Conservation (phyloP, 2,329 filamentous ascomycete genomes). For the Colletotrichum tropicicola region DNA sequence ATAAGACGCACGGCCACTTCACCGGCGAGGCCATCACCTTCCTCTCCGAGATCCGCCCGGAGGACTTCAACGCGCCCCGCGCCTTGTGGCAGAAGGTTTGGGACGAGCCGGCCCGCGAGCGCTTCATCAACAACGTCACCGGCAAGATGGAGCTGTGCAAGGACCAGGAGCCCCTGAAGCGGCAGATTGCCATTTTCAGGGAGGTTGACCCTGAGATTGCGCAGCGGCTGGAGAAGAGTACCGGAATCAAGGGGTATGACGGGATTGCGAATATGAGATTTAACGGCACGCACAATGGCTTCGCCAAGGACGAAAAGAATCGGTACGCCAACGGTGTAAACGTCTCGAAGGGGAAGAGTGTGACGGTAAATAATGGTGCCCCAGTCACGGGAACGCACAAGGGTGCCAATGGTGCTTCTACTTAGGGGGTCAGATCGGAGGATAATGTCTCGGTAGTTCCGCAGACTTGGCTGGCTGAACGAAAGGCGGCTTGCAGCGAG, state of each 20-base stretch:
- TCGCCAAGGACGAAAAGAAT: constrained; percentile 57
- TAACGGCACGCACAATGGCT: constrained; percentile 70
- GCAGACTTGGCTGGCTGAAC: neutral
- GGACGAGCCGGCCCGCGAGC: constrained; percentile 63
- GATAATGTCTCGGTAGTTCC: too few relatives aligned
- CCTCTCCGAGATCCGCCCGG: constrained; percentile 46
- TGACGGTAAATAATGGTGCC: constrained; percentile 8
- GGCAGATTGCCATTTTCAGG: constrained; percentile 72
- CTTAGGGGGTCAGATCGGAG: too few relatives aligned
- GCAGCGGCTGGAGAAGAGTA: constrained; percentile 67
- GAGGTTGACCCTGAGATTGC: constrained; percentile 69
- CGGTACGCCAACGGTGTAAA: constrained; percentile 60
- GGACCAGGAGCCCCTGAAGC: constrained; percentile 68
- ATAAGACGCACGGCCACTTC: constrained; percentile 49
- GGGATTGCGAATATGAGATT: constrained; percentile 64
- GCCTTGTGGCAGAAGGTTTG: constrained; percentile 69
- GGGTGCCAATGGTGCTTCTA: too few relatives aligned
- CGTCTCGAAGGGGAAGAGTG: neutral
- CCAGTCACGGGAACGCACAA: constrained; percentile 3
- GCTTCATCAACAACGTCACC: constrained; percentile 68
- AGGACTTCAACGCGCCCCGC: constrained; percentile 59
- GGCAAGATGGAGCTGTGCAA: constrained; percentile 69
- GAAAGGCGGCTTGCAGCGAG: too few relatives aligned
- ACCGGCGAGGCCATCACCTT: constrained; percentile 47
- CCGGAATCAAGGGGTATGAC: constrained; percentile 67